phyloP scores from a whole-genome alignment of 257 asterid species.

The Nicotiana tomentosiformis region DNA sequence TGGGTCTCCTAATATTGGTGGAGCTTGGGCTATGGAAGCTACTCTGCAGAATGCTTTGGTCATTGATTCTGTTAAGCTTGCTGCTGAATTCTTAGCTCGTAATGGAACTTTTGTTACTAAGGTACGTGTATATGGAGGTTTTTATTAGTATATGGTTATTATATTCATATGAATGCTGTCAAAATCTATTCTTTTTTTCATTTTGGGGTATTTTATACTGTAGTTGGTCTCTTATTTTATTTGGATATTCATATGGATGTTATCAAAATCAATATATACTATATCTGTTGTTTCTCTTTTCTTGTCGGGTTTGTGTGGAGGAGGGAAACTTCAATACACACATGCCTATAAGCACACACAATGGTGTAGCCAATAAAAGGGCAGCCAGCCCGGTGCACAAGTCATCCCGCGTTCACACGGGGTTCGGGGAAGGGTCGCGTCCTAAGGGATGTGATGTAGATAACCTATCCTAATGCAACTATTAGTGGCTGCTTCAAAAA shows the following conservation, averaged over 20 bases:
- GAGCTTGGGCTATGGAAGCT: constrained; percentile 94
- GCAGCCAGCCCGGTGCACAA: too few species aligned
- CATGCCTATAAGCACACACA: too few species aligned
- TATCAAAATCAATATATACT: too few species aligned
- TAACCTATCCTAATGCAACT: too few species aligned
- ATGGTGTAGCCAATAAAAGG: too few species aligned
- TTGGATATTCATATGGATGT: background rate
- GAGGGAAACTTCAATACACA: too few species aligned
- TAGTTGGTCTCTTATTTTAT: background rate
- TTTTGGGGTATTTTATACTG: background rate
- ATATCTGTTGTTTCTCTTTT: background rate
- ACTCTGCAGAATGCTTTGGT: constrained; percentile 77
- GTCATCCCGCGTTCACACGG: too few species aligned
- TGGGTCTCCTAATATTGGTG: constrained; percentile 93
- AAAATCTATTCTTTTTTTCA: background rate
- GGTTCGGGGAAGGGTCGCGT: too few species aligned
- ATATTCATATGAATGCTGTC: background rate
- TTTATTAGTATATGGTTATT: background rate
- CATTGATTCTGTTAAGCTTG: constrained; percentile 83
- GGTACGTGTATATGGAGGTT: constrained; percentile 26
- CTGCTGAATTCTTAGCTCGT: constrained; percentile 67
- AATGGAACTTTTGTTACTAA: constrained; percentile 84
- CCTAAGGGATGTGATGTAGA: too few species aligned
- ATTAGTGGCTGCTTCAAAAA: too few species aligned
- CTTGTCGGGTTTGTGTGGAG: background rate